Evolutionary conservation across 2,329 filamentous ascomycete genomes (phyloP), one percentile per base, ranked within the genome.

Genomic region (Amesomyces nigricolor): DNA sequence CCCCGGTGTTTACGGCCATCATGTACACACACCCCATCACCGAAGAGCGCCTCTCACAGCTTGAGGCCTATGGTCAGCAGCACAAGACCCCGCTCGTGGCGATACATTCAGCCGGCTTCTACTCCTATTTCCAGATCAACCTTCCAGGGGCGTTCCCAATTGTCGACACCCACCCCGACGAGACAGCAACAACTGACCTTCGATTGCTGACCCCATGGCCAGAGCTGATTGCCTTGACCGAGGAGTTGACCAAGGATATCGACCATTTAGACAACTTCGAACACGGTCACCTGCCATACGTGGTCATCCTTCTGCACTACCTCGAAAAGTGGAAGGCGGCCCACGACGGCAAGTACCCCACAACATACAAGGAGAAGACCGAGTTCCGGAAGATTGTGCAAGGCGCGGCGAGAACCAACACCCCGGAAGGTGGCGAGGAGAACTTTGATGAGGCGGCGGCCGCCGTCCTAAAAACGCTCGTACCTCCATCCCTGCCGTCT

Each of bases 371-470:
- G 60, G 90, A 97, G 61, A 99, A 99, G 75, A 85, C 78, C 7
- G 85, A 85, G 13, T 97, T 99, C 68, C 80, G 88, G 54, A 80
- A 85, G 29, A 72, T 86, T 11, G 82, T 99, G 1, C 76, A 83
- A 10, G 76, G 78, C 5, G 83, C 80, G 2, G 81, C 87, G 63
- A 82, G 91, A 63, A 88, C 76, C 49, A 75, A 86, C 63, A 95
- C 84, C 56, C 71, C 89, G 0, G 91, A 95, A 69, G 91, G 91
- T 45, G 89, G 88, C 54, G 94, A 99, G 68, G 94, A 99, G 73
- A 99, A 99, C 70, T 99, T 91, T 66, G 90, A 96, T 58, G 94
- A 99, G 71, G 95, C 94, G 4, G 84, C 86, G 45, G 85, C 83
- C 13, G 90, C 91, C 5, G 91, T 97, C 1, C 77, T 97, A 65